These are phyloP conservation scores for Silene noctiflora DNA, from an alignment of 179 eudicot genomes.

Conservation along the genomic window DNA sequence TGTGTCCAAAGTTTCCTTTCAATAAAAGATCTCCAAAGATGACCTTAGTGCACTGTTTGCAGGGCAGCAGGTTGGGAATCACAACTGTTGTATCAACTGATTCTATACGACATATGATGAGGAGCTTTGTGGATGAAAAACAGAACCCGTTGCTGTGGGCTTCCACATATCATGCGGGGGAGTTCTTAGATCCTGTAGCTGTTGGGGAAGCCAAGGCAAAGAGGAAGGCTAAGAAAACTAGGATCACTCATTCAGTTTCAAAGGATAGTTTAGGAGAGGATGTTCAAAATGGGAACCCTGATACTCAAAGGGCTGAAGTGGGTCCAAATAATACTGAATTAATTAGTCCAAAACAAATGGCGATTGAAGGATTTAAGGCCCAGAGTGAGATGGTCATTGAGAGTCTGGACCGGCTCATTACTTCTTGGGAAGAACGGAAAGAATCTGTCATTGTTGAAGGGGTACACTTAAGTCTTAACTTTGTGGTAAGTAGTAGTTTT, in stretches of 20 bases:
- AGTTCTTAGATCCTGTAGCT: conserved; percentile 77
- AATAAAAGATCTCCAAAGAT: background rate
- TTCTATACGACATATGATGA: conserved; percentile 97
- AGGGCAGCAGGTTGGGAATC: conserved; percentile 95
- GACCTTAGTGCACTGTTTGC: conserved; percentile 21
- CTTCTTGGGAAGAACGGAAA: conserved; percentile 93
- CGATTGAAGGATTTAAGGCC: conserved; percentile 92
- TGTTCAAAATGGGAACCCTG: conserved; percentile 37
- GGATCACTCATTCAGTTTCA: conserved; percentile 31
- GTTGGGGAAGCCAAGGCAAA: conserved; percentile 86
- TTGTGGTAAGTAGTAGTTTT: conserved; percentile 55
- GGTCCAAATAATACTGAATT: conserved; percentile 40
- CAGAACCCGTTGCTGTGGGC: conserved; percentile 93
- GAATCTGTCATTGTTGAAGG: conserved; percentile 96
- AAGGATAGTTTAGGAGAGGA: conserved; percentile 44
- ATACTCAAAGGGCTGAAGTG: conserved; percentile 34
- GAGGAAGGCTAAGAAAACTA: conserved; percentile 63
- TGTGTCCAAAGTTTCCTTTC: background rate
- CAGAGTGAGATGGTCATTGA: conserved; percentile 99
- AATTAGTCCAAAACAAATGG: conserved; percentile 84
- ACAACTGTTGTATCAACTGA: conserved; percentile 96
- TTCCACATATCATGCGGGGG: conserved; percentile 97
- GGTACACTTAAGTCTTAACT: conserved; percentile 95
- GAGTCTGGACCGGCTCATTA: conserved; percentile 84
- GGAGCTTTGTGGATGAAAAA: conserved; percentile 94